phyloP scores from a whole-genome alignment of 257 asterid species.

The Hygrophila difformis region DNA sequence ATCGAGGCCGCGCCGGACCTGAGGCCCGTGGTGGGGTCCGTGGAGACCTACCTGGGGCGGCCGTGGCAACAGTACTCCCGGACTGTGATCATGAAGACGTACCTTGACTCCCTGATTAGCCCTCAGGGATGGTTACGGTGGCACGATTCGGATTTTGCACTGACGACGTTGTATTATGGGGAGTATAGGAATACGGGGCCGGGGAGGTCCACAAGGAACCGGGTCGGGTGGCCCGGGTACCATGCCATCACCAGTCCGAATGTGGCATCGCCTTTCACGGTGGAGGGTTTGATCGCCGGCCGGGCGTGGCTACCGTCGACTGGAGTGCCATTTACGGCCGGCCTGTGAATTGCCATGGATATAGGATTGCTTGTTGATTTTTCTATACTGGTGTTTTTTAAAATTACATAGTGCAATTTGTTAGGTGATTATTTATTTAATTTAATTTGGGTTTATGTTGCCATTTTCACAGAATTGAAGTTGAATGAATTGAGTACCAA shows the following conservation, averaged over 20 bases:
- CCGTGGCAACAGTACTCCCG: slow-evolving; percentile 84
- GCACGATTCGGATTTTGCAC: slow-evolving; percentile 55
- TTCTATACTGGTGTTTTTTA: too few species aligned
- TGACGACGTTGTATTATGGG: slow-evolving; percentile 63
- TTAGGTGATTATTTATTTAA: too few species aligned
- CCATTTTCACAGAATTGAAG: too few species aligned
- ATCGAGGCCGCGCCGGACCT: slow-evolving; percentile 69
- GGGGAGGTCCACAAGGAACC: slow-evolving; percentile 33
- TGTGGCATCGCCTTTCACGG: slow-evolving; percentile 60
- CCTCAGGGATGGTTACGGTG: slow-evolving; percentile 68
- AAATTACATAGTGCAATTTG: too few species aligned
- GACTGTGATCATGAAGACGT: slow-evolving; percentile 59
- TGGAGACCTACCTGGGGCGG: slow-evolving; percentile 55
- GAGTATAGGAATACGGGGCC: slow-evolving; percentile 75
- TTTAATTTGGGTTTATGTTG: too few species aligned
- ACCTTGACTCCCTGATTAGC: slow-evolving; percentile 37
- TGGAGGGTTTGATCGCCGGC: slow-evolving; percentile 68
- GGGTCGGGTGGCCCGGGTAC: slow-evolving; percentile 78
- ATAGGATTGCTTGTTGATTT: too few species aligned
- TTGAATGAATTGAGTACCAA: too few species aligned
- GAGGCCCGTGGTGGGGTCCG: slow-evolving; percentile 29
- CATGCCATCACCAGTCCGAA: slow-evolving; percentile 40
- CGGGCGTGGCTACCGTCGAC: slow-evolving; percentile 79
- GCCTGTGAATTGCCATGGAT: too few species aligned
- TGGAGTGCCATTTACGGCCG: slow-evolving; percentile 70